Percentiles rank a stretch among this genome's conserved stretches.
phyloP scores from a whole-genome alignment of 805 yeast species.

The Starmerella vaccinii region DNA sequence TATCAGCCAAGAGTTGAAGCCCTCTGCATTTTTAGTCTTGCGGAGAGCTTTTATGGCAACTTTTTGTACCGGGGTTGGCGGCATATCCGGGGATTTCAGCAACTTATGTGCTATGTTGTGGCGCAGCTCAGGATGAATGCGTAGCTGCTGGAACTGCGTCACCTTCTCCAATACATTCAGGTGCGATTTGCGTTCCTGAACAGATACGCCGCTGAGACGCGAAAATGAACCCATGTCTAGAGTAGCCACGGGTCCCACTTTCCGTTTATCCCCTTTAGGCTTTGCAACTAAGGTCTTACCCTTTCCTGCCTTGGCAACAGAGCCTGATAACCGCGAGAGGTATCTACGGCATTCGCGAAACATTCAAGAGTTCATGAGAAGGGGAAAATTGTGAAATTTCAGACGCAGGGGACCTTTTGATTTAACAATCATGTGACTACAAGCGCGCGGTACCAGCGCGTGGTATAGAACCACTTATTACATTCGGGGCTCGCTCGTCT shows the following conservation, averaged over 20 bases:
- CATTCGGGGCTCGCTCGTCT: too few species aligned
- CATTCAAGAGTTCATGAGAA: neutral
- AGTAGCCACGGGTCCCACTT: slow-evolving; percentile 22
- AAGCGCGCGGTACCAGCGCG: neutral
- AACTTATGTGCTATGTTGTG: slow-evolving; percentile 48
- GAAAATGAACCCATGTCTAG: slow-evolving; percentile 30
- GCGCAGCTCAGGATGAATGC: slow-evolving; percentile 58
- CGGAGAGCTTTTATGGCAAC: slow-evolving; percentile 56
- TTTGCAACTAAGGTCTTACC: slow-evolving; percentile 9
- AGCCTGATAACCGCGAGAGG: slow-evolving; percentile 11
- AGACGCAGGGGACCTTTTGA: neutral
- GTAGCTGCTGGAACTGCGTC: slow-evolving; percentile 52
- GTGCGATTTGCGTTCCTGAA: slow-evolving; percentile 26
- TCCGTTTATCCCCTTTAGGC: neutral
- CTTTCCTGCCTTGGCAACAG: slow-evolving; percentile 20
- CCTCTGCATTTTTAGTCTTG: slow-evolving; percentile 28
- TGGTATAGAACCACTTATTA: too few species aligned
- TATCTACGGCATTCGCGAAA: neutral
- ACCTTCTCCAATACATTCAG: slow-evolving; percentile 42
- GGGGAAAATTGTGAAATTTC: neutral
- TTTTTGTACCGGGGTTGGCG: slow-evolving; percentile 73
- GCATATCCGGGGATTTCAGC: slow-evolving; percentile 16
- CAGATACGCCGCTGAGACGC: slow-evolving; percentile 24
- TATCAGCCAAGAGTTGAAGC: slow-evolving; percentile 50
- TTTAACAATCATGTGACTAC: neutral